Evolutionary conservation across 441 rosid species (phyloP).

Genomic region (Breynia disticha): DNA sequence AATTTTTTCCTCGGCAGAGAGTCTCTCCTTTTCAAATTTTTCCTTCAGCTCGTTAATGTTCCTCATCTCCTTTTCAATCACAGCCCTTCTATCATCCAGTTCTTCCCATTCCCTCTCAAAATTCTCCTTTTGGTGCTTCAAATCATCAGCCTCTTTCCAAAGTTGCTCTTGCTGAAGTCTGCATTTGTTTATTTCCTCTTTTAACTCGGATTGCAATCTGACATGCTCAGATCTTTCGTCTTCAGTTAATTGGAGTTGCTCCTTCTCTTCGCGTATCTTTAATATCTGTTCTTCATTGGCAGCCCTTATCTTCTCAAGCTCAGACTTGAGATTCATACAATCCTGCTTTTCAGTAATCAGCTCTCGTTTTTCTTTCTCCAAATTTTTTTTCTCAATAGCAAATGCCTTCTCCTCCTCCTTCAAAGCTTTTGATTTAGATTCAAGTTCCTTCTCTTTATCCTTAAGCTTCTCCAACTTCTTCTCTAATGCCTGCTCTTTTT

Average conservation of each 20-base stretch:
- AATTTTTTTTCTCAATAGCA: conserved; percentile 45
- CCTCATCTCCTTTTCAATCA: conserved; percentile 46
- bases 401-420: conserved; percentile 66
- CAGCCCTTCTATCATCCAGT: conserved; percentile 64
- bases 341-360: conserved; percentile 43
- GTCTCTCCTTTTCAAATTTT: conserved; percentile 52
- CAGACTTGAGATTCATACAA: conserved; percentile 42
- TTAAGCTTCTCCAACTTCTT: conserved; percentile 59
- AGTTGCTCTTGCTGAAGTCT: conserved; percentile 65
- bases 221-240: conserved; percentile 70
- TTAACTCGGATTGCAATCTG: conserved; percentile 68
- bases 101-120: conserved; percentile 96
- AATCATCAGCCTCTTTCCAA: conserved; percentile 75
- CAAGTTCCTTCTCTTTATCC: conserved; percentile 68
- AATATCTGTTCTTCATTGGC: conserved; percentile 56
- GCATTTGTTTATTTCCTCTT: conserved; percentile 62
- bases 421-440: conserved; percentile 41
- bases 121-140: conserved; percentile 68
- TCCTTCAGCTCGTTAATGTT: conserved; percentile 41
- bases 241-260: conserved; percentile 52
- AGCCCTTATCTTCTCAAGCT: conserved; percentile 55
- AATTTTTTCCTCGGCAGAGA: conserved; percentile 56
- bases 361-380: conserved; percentile 50
- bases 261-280: conserved; percentile 51
- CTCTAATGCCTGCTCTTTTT: conserved; percentile 69